Evolutionary conservation across 2,329 filamentous ascomycete genomes (phyloP).

Genomic region (Penicillium paneum): DNA sequence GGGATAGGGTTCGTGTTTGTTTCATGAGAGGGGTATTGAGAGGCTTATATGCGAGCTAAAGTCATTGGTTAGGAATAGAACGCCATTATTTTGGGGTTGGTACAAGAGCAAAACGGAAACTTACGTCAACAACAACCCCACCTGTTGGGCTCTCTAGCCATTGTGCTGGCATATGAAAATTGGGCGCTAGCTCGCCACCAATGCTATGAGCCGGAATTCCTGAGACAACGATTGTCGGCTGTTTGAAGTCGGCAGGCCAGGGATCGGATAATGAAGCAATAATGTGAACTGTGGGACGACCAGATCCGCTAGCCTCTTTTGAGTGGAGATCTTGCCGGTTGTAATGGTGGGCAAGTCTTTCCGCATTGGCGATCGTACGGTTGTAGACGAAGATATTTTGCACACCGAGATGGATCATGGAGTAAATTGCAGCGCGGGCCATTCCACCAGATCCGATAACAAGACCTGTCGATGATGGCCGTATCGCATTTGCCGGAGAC

Average conservation of each 20-base stretch:
- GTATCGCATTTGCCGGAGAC: slow-evolving; percentile 67
- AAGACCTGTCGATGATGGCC: slow-evolving; percentile 54
- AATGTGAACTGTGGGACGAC: slow-evolving; percentile 27
- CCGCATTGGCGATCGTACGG: slow-evolving; percentile 35
- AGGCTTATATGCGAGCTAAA: slow-evolving; percentile 41
- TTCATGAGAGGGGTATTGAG: slow-evolving; percentile 38
- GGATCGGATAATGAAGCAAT: slow-evolving; percentile 29
- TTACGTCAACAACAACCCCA: slow-evolving; percentile 42
- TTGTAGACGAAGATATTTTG: slow-evolving; percentile 41
- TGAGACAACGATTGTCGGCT: slow-evolving; percentile 40
- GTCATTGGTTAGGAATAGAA: not conserved
- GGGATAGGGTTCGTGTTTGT: slow-evolving; percentile 36
- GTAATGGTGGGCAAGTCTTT: slow-evolving; percentile 37
- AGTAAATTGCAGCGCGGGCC: slow-evolving; percentile 42
- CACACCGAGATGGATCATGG: slow-evolving; percentile 39
- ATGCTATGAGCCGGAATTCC: slow-evolving; percentile 40
- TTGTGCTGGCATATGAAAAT: slow-evolving; percentile 35
- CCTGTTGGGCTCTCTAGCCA: slow-evolving; percentile 42
- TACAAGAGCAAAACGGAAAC: slow-evolving; percentile 3
- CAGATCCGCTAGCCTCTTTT: slow-evolving; percentile 14
- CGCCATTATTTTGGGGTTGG: not conserved
- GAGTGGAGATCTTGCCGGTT: slow-evolving; percentile 32
- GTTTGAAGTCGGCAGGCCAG: slow-evolving; percentile 35
- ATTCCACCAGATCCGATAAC: slow-evolving; percentile 60
- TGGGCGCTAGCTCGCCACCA: slow-evolving; percentile 34